Base-by-base conservation (phyloP, 768 basidiomycete genomes). In the Rhodotorula toruloides region DNA sequence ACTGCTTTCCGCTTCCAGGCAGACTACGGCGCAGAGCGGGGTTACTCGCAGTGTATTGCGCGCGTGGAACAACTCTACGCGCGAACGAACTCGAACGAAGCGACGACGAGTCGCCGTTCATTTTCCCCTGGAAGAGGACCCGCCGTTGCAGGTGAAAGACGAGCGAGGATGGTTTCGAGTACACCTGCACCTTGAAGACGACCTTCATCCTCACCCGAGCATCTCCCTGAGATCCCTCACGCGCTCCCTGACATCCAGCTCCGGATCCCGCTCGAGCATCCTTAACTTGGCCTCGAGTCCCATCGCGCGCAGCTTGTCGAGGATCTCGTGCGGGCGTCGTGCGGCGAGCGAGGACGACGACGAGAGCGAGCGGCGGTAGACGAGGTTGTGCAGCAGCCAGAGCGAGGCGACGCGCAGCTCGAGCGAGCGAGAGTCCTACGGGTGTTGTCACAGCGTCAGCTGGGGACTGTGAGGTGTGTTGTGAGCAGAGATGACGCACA, bases 171-270 rank as follows among this genome's bases (percentile, higher is more conserved):
- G n/a, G n/a, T n/a, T n/a, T n/a, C n/a, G n/a, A n/a, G n/a, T n/a
- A n/a, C n/a, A n/a, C n/a, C n/a, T n/a, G n/a, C n/a, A n/a, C n/a
- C n/a, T n/a, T n/a, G n/a, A n/a, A n/a, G n/a, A n/a, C n/a, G n/a
- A n/a, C 54, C 4, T 8, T 25, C 39, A 9, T 29, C 21, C 22
- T 31, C n/a, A 43, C 50, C 27, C 27, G 49, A 67, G 53, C 27
- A 55, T 60, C 44, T 67, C 66, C 27, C 43, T 58, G 32, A 67
- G 40, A 37, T 74, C 73, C 39, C 62, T 21, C 34, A 74, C 74
- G 37, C 72, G 47, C 61, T 74, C 74, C 31, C 74, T 42, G 22
- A 73, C 74, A 27, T 74, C 68, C 42, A 73, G 29, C n/a, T 53
- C 60, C 14, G 68, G 50, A n/a, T 74, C 74, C 14, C 69, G 62